Evolutionary conservation across 2,329 filamentous ascomycete genomes (phyloP), one percentile per base, ranked within the genome.

Genomic region (Phoma sp.): DNA sequence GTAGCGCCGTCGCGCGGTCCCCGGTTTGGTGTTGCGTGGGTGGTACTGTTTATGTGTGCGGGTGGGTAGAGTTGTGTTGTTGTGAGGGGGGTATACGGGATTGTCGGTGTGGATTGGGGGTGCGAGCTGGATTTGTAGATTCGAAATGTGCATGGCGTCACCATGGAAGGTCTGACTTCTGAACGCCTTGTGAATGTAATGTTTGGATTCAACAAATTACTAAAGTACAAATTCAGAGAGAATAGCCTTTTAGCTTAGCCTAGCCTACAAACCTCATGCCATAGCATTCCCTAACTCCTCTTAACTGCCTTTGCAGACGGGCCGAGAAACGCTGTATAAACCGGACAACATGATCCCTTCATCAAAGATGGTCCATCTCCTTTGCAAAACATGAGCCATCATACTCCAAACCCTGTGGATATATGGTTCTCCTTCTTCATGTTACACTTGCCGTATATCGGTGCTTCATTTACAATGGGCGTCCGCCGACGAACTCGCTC

Each of bases 401-500:
- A 24, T 46, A 32, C 35, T 46, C 13, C 46, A 42, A 49, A 41
- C 52, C 46, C 41, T 23, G n/a, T 46, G 47, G 52, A 46, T 55
- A 55, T 50, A 55, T 50, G 42, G 41, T 37, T 49, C 30, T 18
- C 42, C 13, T 46, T 29, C 13, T 11, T 22, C 36, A 46, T 46
- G 37, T 49, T 39, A 45, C 46, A n/a, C n/a, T 18, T 18, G 18
- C 18, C 18, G 18, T 18, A 18, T 18, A 18, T 18, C 18, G 18
- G 23, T 25, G 18, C 46, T 11, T 46, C 35, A 33, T 55, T 50
- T 69, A 72, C 64, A 70, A 66, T 18, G 71, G 65, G 29, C 68
- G 66, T 46, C 69, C 67, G 62, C 92, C 92, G 69, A 96, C 89
- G 77, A 98, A 99, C 69, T 98, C 89, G 63, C 91, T 96, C 95